Percentiles rank a stretch among this genome's conserved stretches.
Evolutionary conservation across 176 grass and related monocot genomes (phyloP).

Genomic region (Zoysia japonica): DNA sequence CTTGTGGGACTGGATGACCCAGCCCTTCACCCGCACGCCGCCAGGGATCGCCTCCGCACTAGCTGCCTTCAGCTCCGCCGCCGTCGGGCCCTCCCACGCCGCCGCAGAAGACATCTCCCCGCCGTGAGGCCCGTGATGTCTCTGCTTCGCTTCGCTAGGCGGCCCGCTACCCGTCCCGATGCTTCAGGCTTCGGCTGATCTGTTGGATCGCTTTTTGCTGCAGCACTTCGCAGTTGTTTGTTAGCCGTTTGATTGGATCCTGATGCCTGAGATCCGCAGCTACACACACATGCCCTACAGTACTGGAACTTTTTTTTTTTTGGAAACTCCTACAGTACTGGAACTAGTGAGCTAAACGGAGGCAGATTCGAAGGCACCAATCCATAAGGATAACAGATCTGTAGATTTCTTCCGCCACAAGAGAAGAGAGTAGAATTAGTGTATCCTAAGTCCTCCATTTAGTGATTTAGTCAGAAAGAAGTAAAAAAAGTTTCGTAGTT

Average conservation of each 20-base stretch:
- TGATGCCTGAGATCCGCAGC: not conserved
- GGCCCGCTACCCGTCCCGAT: not conserved
- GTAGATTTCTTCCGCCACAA: not conserved
- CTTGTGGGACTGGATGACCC: conserved; percentile 71
- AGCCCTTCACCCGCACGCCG: conserved; percentile 69
- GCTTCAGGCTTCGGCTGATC: not conserved
- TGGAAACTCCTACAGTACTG: not conserved
- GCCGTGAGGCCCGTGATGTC: not conserved
- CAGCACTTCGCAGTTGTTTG: not conserved
- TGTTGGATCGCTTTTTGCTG: not conserved
- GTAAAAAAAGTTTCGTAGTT: too few relatives aligned
- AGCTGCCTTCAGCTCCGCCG: conserved; percentile 68
- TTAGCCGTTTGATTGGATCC: not conserved
- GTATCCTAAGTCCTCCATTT: too few relatives aligned
- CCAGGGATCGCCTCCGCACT: conserved; percentile 59
- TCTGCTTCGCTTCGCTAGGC: not conserved
- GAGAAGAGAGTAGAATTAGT: too few relatives aligned
- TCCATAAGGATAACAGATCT: not conserved
- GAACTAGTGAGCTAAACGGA: not conserved
- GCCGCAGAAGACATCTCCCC: conserved; percentile 46
- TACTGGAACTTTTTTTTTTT: too few relatives aligned
- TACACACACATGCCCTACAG: not conserved
- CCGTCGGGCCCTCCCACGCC: conserved; percentile 69
- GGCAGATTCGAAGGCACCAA: not conserved
- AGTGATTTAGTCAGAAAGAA: too few relatives aligned